These are phyloP conservation scores for Tricholomella constricta DNA, from an alignment of 768 basidiomycete genomes.

Conservation along the genomic window DNA sequence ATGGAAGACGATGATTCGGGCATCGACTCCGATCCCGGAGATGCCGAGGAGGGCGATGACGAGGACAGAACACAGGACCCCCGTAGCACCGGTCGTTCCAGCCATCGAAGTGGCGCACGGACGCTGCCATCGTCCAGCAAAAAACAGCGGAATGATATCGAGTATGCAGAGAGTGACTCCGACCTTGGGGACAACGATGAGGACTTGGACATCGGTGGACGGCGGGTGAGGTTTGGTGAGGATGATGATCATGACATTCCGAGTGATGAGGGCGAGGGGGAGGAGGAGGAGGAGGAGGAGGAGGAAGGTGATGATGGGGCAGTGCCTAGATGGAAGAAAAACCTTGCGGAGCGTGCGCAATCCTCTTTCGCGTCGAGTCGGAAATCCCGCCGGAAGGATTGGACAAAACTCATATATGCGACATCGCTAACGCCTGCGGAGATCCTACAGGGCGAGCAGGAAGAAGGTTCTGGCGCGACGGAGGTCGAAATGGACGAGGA, in stretches of 20 bases:
- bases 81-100: conserved; percentile 53
- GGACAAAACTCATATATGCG: conserved; percentile 85
- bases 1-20: conserved; percentile 23
- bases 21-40: conserved; percentile 11
- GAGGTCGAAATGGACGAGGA: conserved; percentile 50
- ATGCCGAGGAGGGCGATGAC: conserved; percentile 15
- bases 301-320: conserved; percentile 41
- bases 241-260: conserved; percentile 45
- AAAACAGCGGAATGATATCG: conserved; percentile 45
- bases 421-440: conserved; percentile 67
- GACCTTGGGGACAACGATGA: conserved; percentile 56
- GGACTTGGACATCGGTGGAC: conserved; percentile 23
- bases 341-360: conserved; percentile 50
- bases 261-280: conserved; percentile 38
- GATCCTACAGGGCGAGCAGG: conserved; percentile 49
- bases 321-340: conserved; percentile 74
- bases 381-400: conserved; percentile 56
- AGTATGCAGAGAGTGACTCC: conserved; percentile 81
- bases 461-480: conserved; percentile 16
- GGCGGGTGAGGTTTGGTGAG: conserved; percentile 37
- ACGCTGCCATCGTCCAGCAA: conserved; percentile 37
- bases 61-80: conserved; percentile 23
- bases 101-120: conserved; percentile 46
- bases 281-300: conserved; percentile 38
- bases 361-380: conserved; percentile 44